These are phyloP conservation scores for Cercospora beticola DNA, from an alignment of 2,329 filamentous ascomycete genomes.

Conservation along the genomic window DNA sequence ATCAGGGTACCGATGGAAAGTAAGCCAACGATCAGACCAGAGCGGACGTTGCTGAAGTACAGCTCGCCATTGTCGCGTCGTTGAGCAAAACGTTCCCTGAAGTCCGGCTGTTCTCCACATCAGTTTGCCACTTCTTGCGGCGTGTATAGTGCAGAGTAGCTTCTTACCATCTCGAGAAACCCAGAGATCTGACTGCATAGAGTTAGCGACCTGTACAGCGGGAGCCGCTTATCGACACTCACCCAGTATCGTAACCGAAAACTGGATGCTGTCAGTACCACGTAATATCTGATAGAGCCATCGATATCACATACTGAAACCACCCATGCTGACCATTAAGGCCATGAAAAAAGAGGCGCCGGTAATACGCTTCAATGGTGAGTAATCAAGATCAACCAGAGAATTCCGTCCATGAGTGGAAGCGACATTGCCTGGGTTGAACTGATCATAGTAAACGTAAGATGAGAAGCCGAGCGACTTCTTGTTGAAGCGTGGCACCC, in stretches of 20 bases:
- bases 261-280: constrained; percentile 5
- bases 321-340: constrained; percentile 39
- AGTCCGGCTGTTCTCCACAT: constrained; percentile 45
- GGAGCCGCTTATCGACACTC: background rate
- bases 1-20: constrained; percentile 58
- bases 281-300: background rate
- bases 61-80: constrained; percentile 15
- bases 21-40: constrained; percentile 63
- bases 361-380: constrained; percentile 20
- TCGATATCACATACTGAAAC: constrained; percentile 34
- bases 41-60: constrained; percentile 58
- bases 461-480: constrained; percentile 14
- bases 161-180: constrained; percentile 56
- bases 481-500: constrained; percentile 4
- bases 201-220: constrained; percentile 48
- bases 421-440: constrained; percentile 13
- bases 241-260: constrained; percentile 17
- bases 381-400: constrained; percentile 21
- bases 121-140: background rate
- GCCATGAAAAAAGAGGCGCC: constrained; percentile 36
- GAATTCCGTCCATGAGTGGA: constrained; percentile 17
- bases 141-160: background rate
- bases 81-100: constrained; percentile 55
- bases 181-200: constrained; percentile 56
- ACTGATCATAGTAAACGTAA: constrained; percentile 21